These are phyloP conservation scores for Insectozyma bohioensis DNA, from an alignment of 1,139 yeast genomes.

Conservation along the genomic window DNA sequence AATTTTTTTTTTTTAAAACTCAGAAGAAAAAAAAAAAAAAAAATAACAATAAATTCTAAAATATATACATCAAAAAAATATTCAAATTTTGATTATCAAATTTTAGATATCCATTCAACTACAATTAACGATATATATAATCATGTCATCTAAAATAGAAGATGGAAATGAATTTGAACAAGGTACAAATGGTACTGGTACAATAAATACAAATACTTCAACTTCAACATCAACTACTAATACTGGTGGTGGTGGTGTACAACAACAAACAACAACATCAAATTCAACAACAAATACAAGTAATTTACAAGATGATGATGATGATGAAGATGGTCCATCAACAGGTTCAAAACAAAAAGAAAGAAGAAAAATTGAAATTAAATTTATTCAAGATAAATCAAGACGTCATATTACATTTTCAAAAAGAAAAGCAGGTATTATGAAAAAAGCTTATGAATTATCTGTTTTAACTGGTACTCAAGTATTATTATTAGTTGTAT, in stretches of 20 bases:
- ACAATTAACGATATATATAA: too few species aligned
- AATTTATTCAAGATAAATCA: conserved; percentile 94
- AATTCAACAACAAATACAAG: conserved; percentile 22
- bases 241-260: conserved; percentile 70
- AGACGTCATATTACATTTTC: conserved; percentile 97
- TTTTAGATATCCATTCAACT: neutral
- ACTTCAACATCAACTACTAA: conserved; percentile 14
- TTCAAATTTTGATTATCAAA: too few species aligned
- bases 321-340: conserved; percentile 67
- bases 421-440: conserved; percentile 96
- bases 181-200: conserved; percentile 16
- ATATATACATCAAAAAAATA: too few species aligned
- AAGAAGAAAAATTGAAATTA: conserved; percentile 94
- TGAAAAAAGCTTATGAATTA: conserved; percentile 97
- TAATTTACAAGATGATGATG: conserved; percentile 48
- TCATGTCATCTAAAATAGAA: conserved; percentile 34
- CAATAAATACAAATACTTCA: conserved; percentile 16
- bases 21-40: too few species aligned
- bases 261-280: conserved; percentile 53
- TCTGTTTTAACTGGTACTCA: conserved; percentile 97
- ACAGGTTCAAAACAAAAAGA: conserved; percentile 65
- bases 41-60: too few species aligned
- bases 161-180: conserved; percentile 31
- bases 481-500: conserved; percentile 87
- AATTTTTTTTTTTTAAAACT: too few species aligned